Evolutionary conservation across 768 basidiomycete genomes (phyloP), one percentile per base, ranked within the genome.

Genomic region (Rhodosporidiobolus odoratus): DNA sequence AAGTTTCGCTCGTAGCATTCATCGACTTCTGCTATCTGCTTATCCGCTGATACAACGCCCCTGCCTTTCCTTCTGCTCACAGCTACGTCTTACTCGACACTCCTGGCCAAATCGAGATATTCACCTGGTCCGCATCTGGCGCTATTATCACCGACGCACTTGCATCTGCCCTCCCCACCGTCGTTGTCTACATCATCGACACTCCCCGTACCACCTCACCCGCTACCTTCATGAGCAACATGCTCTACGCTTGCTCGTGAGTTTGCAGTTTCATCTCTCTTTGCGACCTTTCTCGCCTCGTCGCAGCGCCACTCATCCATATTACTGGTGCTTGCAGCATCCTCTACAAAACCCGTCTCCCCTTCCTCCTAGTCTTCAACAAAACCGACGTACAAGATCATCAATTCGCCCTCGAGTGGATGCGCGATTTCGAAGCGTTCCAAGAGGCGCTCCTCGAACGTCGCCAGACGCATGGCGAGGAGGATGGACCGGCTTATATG

Each of bases 211-310:
- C 92, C 27, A 89, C 89, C 0, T 87, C 91, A 0, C 96, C 96
- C 0, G 92, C 95, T 23, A 99, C 96, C 5, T 99, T 99, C 80
- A 99, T 98, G 96, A 91, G 89, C 27, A 99, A 99, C 80, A 99
- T 99, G 96, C 84, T 99, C 52, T 99, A 98, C 77, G 96, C 96
- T 2, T 99, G 96, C 84, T 92, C 91, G 90, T 89, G 66, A 71
- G 85, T 80, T n/a, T 25, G 8, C 19, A 41, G 47, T 40, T n/a
- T 17, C 32, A 53, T 34, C 32, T 56, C 54, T 12, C 38, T 58
- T 30, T 21, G 4, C n/a, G n/a, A n/a, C 23, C 53, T 45, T 32
- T 19, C 47, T 19, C 38, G 45, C 48, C 35, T 19, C 12, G n/a
- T n/a, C n/a, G n/a, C n/a, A n/a, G 7, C 8, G 37, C 38, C 52